phyloP scores from a whole-genome alignment of 1,284 basidiomycete genomes.

The Boletus subluridellus region DNA sequence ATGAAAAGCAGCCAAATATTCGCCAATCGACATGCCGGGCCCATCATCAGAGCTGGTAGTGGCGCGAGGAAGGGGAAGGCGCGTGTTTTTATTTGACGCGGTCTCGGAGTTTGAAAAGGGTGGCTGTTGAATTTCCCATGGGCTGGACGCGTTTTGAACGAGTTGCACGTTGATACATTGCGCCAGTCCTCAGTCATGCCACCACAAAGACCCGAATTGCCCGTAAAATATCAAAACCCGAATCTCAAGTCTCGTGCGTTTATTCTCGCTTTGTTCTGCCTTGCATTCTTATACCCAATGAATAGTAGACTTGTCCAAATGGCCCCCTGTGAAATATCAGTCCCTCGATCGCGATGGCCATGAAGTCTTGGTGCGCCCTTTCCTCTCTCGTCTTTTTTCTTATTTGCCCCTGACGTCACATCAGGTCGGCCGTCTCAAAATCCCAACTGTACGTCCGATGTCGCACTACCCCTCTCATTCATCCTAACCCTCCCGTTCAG shows the following conservation, averaged over 20 bases:
- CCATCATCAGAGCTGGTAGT: too few relatives aligned
- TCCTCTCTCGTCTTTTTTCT: background rate
- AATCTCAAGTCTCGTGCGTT: constrained; percentile 39
- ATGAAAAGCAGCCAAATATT: too few relatives aligned
- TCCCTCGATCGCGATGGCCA: constrained; percentile 76
- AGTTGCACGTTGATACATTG: constrained; percentile 18
- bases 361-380: constrained; percentile 70
- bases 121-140: constrained; percentile 34
- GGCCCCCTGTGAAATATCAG: constrained; percentile 77
- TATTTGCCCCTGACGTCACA: constrained; percentile 20
- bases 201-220: constrained; percentile 38
- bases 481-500: constrained; percentile 37
- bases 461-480: background rate
- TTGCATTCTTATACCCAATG: background rate
- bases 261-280: accelerated
- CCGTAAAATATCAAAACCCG: constrained; percentile 40
- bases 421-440: constrained; percentile 88
- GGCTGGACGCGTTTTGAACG: constrained; percentile 35
- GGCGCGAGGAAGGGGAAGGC: background rate
- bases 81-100: constrained; percentile 14
- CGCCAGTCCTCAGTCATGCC: constrained; percentile 8
- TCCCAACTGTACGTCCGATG: constrained; percentile 69
- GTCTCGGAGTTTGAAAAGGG: constrained; percentile 28
- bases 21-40: too few relatives aligned
- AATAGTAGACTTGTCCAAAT: constrained; percentile 31